A percentile compares a stretch with the other conserved stretches of the same genome.
These are phyloP conservation scores for Pseudoturritis turrita DNA, from an alignment of 345 rosid genomes.

Conservation along the genomic window DNA sequence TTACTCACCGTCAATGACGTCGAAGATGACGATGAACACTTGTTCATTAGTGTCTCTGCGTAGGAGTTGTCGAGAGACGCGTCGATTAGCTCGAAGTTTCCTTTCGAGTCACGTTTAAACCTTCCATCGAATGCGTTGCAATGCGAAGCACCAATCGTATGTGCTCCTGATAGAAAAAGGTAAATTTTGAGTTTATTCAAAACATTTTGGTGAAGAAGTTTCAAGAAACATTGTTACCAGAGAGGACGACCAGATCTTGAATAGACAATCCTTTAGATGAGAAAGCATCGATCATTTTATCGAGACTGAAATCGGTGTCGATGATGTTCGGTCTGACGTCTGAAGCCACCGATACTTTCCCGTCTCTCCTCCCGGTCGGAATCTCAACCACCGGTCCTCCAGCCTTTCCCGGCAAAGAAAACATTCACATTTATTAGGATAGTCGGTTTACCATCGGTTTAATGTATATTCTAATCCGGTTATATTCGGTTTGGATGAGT, in stretches of 20 bases:
- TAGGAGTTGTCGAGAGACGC: conserved; percentile 43
- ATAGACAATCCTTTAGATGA: conserved; percentile 58
- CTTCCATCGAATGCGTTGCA: conserved; percentile 59
- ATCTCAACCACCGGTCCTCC: conserved; percentile 63
- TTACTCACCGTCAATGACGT: conserved; percentile 44
- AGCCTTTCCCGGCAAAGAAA: conserved; percentile 30
- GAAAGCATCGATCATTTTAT: conserved; percentile 52
- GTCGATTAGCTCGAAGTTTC: conserved; percentile 40
- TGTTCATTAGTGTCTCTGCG: conserved; percentile 45
- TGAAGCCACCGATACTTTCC: conserved; percentile 41
- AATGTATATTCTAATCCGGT: neutral
- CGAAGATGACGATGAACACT: conserved; percentile 42
- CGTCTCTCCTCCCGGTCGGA: conserved; percentile 70
- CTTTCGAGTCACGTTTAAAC: conserved; percentile 42
- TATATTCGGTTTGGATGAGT: neutral
- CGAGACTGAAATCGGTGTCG: conserved; percentile 56
- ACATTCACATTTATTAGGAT: neutral
- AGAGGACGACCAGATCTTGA: conserved; percentile 53
- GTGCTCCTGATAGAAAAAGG: conserved; percentile 49
- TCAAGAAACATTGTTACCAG: conserved; percentile 39
- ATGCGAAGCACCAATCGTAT: conserved; percentile 69
- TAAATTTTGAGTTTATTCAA: neutral
- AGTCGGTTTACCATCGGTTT: neutral
- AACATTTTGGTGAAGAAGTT: neutral
- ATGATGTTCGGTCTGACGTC: conserved; percentile 64